Conservation (phyloP, 164 flowering plant genomes). For the Liquidambar formosana region DNA sequence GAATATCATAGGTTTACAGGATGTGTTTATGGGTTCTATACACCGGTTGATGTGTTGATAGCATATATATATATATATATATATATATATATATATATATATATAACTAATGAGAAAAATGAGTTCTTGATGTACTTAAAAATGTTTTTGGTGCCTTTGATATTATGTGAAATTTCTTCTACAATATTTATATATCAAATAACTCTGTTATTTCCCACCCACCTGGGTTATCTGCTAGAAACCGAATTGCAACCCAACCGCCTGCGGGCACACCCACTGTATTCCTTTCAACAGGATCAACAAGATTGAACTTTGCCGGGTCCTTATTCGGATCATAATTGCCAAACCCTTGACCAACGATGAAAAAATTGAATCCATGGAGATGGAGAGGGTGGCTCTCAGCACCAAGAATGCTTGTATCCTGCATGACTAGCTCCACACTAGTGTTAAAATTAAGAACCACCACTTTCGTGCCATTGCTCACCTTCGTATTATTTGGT, state of each 20-base stretch:
- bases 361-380: constrained; percentile 10
- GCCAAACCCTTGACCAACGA: constrained; percentile 5
- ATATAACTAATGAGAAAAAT: too few species aligned
- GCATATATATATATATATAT: too few species aligned
- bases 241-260: constrained; percentile 14
- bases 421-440: constrained; percentile 16
- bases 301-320: constrained; percentile 7
- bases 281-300: constrained; percentile 14
- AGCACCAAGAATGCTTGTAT: constrained; percentile 9
- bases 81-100: too few species aligned
- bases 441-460: constrained; percentile 7
- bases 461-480: constrained; percentile 9
- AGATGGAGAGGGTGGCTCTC: constrained; percentile 19
- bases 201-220: too few species aligned
- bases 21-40: too few species aligned
- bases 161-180: too few species aligned
- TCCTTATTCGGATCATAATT: constrained; percentile 6
- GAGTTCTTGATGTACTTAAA: too few species aligned
- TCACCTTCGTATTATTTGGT: constrained; percentile 6
- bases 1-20: too few species aligned
- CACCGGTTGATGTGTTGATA: too few species aligned
- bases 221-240: constrained; percentile 13
- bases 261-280: constrained; percentile 13
- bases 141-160: too few species aligned
- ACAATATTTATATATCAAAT: too few species aligned